These are phyloP conservation scores for Moricandia arvensis DNA, from an alignment of 345 rosid species.

Conservation along the genomic window DNA sequence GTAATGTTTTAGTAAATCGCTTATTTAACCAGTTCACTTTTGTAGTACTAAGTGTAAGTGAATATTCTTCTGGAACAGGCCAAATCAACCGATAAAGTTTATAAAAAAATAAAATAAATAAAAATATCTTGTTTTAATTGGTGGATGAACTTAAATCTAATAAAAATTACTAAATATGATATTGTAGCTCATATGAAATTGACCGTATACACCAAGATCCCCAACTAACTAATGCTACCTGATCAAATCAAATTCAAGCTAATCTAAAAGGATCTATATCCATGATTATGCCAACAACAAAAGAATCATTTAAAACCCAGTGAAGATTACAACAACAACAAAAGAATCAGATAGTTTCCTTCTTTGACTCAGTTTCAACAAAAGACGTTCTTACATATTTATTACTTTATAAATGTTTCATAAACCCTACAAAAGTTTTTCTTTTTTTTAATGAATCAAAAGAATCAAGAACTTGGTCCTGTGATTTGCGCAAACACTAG, in stretches of 20 bases:
- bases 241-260: too few species aligned
- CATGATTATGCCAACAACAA: neutral
- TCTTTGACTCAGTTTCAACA: neutral
- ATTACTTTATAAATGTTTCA: neutral
- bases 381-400: neutral
- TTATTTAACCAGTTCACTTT: too few species aligned
- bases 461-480: slow-evolving; percentile 29
- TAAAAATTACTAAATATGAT: neutral
- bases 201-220: neutral
- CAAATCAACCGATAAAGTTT: too few species aligned
- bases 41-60: too few species aligned
- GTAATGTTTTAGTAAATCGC: neutral
- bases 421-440: slow-evolving; percentile 15
- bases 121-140: neutral
- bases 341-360: neutral
- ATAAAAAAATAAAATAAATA: too few species aligned
- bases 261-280: neutral
- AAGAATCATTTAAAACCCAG: neutral
- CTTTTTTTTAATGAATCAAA: slow-evolving; percentile 4
- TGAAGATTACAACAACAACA: neutral
- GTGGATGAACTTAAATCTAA: neutral
- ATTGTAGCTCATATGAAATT: neutral
- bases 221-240: neutral
- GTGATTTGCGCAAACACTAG: slow-evolving; percentile 50
- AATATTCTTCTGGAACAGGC: too few species aligned